Base-by-base conservation (phyloP, 345 rosid genomes). In the Diplotaxis tenuifolia region DNA sequence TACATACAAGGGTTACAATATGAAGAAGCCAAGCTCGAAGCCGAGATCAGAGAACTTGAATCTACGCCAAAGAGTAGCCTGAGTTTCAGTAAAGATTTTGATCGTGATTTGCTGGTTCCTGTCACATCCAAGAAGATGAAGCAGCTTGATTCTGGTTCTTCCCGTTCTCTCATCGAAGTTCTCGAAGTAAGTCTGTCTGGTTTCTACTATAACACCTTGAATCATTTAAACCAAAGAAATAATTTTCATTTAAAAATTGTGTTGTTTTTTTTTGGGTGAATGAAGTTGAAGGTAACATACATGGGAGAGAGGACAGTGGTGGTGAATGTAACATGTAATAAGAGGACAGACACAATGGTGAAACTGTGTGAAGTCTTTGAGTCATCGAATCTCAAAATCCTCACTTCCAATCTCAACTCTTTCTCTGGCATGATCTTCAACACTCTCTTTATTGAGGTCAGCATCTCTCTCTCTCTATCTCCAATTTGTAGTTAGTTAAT, bases 1-100 rank as follows among this genome's bases (percentile, higher is more conserved):
- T 92, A 95, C 78, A 92, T 95, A 58, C 85, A 92, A 75, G 92
- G 91, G 49, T 68, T 95, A 71, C 99, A 89, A 14, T 86, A 86
- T 1, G 96, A 90, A 77, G 93, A 95, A 75, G 79, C 73, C 36
- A 82, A 84, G 70, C 87, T 95, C 21, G 85, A 82, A 52, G 82
- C 83, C 1, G 96, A 95, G 83, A 87, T 92, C 16, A n/a, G 45
- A 69, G 96, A 89, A 56, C 86, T 92, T 5, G 99, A 95, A 75
- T 82, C 97, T 61, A 56, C 70, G 25, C 67, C 75, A 71, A 83
- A 75, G 62, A 82, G 75, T 18, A 79, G 78, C 18, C 60, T 75
- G 5, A 83, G 79, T 36, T 82, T 47, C 78, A 9, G 73, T 25
- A 73, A 78, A 66, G 89, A 84, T 45, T 77, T 78, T 22, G 92